phyloP scores from a whole-genome alignment of 345 rosid species.

The Trapa bicornis region DNA sequence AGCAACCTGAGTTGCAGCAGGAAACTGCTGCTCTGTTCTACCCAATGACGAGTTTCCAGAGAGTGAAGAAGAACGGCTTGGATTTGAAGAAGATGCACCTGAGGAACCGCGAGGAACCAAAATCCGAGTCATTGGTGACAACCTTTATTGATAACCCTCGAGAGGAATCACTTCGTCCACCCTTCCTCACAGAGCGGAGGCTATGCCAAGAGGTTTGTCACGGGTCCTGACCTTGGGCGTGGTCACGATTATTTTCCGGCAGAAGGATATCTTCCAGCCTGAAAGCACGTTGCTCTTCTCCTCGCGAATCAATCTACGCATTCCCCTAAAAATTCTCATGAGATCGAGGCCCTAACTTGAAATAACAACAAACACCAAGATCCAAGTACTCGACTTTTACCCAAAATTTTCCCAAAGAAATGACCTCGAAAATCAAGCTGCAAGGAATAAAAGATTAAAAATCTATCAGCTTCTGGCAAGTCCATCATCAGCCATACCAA shows the following conservation, averaged over 20 bases:
- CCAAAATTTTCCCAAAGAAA: constrained; percentile 28
- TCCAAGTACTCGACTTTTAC: constrained; percentile 15
- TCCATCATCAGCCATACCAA: not conserved
- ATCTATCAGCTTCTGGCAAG: constrained; percentile 1
- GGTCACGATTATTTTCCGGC: constrained; percentile 66
- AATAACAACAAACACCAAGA: constrained; percentile 39
- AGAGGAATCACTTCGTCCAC: constrained; percentile 1
- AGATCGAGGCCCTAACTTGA: constrained; percentile 56
- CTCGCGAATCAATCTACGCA: constrained; percentile 73
- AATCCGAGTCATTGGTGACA: constrained; percentile 64
- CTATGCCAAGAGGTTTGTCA: constrained; percentile 45
- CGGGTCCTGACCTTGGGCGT: constrained; percentile 85
- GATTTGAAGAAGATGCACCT: constrained; percentile 72
- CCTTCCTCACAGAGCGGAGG: constrained; percentile 24
- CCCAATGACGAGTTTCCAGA: constrained; percentile 46
- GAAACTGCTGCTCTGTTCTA: constrained; percentile 38
- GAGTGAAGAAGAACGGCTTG: constrained; percentile 43
- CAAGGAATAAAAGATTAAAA: constrained; percentile 19
- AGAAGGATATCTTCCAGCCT: constrained; percentile 79
- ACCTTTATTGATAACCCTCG: no score
- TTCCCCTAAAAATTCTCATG: constrained; percentile 99
- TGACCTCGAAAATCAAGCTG: constrained; percentile 32
- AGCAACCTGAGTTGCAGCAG: constrained; percentile 25
- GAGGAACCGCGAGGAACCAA: constrained; percentile 76
- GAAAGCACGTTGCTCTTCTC: constrained; percentile 36